These are phyloP conservation scores for Microthyrium microscopicum DNA, from an alignment of 2,329 filamentous ascomycete species.

Conservation along the genomic window DNA sequence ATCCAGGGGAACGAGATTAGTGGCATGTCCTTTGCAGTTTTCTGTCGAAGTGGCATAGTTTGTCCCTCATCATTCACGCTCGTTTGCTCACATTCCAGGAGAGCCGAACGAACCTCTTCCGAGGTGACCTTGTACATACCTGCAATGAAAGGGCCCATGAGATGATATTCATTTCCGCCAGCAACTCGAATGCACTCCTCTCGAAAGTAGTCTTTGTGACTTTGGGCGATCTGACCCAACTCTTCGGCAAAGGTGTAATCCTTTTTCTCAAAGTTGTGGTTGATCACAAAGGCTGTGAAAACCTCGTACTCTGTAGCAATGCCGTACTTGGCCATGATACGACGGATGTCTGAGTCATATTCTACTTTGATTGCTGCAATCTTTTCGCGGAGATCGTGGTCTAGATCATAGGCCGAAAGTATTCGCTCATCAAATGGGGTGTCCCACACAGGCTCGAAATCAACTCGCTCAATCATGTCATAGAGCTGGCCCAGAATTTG, in stretches of 20 bases:
- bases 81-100: conserved; percentile 31
- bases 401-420: conserved; percentile 42
- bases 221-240: conserved; percentile 49
- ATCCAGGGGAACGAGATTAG: conserved; percentile 92
- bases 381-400: conserved; percentile 36
- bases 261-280: conserved; percentile 50
- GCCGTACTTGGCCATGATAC: conserved; percentile 72
- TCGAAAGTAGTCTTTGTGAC: conserved; percentile 53
- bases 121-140: conserved; percentile 80
- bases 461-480: conserved; percentile 51
- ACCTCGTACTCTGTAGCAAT: conserved; percentile 83
- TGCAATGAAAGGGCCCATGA: conserved; percentile 56
- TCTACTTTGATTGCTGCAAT: conserved; percentile 52
- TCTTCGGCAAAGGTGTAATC: conserved; percentile 84
- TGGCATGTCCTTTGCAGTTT: conserved; percentile 43
- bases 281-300: conserved; percentile 71
- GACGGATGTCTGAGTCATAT: conserved; percentile 61
- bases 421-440: conserved; percentile 62
- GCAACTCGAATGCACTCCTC: conserved; percentile 48
- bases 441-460: conserved; percentile 59
- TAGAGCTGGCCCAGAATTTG: conserved; percentile 70
- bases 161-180: conserved; percentile 9
- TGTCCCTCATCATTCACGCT: conserved; percentile 21
- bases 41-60: conserved; percentile 20
- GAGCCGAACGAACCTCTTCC: conserved; percentile 45